Conservation (phyloP, 2,329 filamentous ascomycete genomes). For the Lachnellula suecica region DNA sequence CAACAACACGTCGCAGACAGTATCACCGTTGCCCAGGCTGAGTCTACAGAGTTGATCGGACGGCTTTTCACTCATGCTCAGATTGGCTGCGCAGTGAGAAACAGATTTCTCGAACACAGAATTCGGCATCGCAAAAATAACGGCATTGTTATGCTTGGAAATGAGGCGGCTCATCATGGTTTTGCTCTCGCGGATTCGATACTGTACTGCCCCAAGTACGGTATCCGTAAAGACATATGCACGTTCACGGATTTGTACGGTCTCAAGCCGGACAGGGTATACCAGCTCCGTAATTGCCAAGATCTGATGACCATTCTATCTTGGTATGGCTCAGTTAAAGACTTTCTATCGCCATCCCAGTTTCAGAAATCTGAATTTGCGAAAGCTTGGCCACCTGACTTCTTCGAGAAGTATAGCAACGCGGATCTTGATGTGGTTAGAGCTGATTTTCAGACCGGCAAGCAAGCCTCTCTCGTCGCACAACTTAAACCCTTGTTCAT, state of each 20-base stretch:
- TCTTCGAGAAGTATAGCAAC: neutral
- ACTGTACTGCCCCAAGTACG: neutral
- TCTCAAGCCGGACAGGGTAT: neutral
- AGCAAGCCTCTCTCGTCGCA: neutral
- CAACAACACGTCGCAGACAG: neutral
- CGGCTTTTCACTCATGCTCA: neutral
- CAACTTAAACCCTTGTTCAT: neutral
- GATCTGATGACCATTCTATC: neutral
- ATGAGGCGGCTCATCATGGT: neutral
- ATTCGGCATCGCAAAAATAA: neutral
- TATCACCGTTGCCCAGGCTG: neutral
- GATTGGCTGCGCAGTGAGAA: neutral
- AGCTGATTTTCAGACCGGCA: neutral
- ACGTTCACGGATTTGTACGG: neutral
- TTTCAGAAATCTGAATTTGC: neutral
- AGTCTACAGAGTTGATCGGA: neutral
- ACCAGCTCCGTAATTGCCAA: neutral
- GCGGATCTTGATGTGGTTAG: neutral
- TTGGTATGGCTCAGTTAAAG: neutral
- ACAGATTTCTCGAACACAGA: neutral
- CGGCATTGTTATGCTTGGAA: neutral
- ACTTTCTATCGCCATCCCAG: neutral
- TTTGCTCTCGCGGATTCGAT: neutral
- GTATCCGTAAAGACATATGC: neutral
- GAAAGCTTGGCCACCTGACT: neutral